Evolutionary conservation across 2,329 filamentous ascomycete genomes (phyloP), one percentile per base, ranked within the genome.

Genomic region (Calonectria pauciramosa): DNA sequence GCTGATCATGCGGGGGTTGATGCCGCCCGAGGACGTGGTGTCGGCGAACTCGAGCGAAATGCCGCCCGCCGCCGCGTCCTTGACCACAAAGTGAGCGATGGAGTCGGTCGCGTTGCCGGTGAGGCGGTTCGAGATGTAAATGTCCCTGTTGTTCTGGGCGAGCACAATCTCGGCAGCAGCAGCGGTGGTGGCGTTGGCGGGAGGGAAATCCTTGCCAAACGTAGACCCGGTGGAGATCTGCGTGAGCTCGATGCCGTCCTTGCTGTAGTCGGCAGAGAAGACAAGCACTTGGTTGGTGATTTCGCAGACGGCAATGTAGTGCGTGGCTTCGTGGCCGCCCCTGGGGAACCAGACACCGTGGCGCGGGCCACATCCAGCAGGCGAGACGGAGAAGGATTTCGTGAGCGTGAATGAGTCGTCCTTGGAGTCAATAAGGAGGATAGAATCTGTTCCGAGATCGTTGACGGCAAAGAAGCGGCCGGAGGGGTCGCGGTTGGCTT

Each of bases 281-380:
- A 63, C 56, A 36, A 63, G 56, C 1, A 63, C 56, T 3, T 63
- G 56, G 56, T 63, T 63, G 56, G 56, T 63, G 56, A 63, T 63
- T 63, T 63, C 56, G 34, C 56, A 63, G 14, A 63, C 56, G 16
- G 26, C 56, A 16, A 63, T 20, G 56, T 63, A 63, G 36, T 63
- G 56, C 4, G 34, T 63, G 34, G 56, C 56, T 26, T 63, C 14
- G 9, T 6, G 18, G 14, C n/a, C 34, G 36, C 56, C 36, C 36
- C 32, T 63, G 36, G 56, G 56, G 11, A 63, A 63, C 56, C 56
- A 63, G 23, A 63, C 56, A 14, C 56, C 56, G 23, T 63, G 56
- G 16, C 56, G 56, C 14, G 56, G 56, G 9, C 56, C 56, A 3
- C 56, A 63, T 20, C 56, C 56, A 11, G 56, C n/a, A 30, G 56